Conservation (phyloP, 352 stramenopile genomes). For the Pythium myriotylum region DNA sequence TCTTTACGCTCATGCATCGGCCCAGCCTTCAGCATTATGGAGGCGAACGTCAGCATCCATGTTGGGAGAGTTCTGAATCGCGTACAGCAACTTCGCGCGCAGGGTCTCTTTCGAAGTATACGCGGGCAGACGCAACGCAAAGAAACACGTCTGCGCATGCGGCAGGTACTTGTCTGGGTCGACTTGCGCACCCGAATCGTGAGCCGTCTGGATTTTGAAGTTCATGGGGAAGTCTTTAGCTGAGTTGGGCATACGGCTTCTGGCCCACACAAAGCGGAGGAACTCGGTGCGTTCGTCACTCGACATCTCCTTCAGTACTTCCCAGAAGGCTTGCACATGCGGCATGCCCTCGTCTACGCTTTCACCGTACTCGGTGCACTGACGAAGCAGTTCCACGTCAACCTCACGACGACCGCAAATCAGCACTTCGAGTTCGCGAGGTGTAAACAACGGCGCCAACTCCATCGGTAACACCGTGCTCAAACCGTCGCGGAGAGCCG, state of each 20-base stretch:
- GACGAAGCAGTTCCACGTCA: constrained; percentile 95
- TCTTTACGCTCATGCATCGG: constrained; percentile 58
- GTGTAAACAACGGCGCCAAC: constrained; percentile 95
- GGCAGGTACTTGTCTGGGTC: constrained; percentile 93
- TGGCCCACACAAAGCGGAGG: constrained; percentile 97
- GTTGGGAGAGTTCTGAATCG: constrained; percentile 96
- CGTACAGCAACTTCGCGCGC: constrained; percentile 88
- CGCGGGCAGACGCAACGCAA: constrained; percentile 94
- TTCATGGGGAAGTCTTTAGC: constrained; percentile 97
- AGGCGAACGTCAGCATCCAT: constrained; percentile 93
- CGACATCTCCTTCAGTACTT: constrained; percentile 95
- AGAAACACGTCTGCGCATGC: constrained; percentile 99
- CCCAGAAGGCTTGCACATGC: constrained; percentile 95
- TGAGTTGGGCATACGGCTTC: constrained; percentile 96
- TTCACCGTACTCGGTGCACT: constrained; percentile 97
- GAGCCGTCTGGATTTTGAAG: constrained; percentile 90
- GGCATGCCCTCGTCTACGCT: constrained; percentile 90
- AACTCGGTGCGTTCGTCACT: constrained; percentile 95
- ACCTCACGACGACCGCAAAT: constrained; percentile 97
- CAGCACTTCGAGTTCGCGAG: constrained; percentile 94
- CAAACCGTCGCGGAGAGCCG: constrained; percentile 84
- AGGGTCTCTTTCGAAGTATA: constrained; percentile 94
- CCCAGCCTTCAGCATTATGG: constrained; percentile 92
- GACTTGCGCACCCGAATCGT: constrained; percentile 73
- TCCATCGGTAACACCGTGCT: constrained; percentile 96